These are phyloP conservation scores for Yamadazyma kitorensis DNA, from an alignment of 805 yeast species.

Conservation along the genomic window DNA sequence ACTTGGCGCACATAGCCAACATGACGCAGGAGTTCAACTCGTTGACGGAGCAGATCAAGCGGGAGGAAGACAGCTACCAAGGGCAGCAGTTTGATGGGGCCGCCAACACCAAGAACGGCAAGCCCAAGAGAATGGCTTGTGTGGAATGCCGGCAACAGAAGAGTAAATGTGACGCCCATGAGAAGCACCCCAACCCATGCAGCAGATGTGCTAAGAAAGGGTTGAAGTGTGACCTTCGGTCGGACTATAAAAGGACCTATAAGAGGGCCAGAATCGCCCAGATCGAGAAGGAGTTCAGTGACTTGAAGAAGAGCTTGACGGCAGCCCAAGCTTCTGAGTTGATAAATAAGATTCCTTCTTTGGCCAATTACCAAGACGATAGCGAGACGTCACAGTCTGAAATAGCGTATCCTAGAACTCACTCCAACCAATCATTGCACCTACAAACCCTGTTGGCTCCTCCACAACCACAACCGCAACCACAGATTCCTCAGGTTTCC, in stretches of 20 bases:
- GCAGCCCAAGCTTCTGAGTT: constrained; percentile 32
- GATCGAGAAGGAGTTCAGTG: constrained; percentile 77
- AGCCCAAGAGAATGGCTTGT: constrained; percentile 73
- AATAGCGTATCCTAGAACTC: background rate
- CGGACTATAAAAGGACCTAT: constrained; percentile 84
- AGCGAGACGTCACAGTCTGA: constrained; percentile 3
- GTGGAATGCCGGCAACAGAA: constrained; percentile 96
- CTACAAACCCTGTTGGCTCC: too few species aligned
- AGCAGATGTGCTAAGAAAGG: constrained; percentile 74
- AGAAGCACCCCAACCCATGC: constrained; percentile 74
- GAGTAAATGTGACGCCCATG: constrained; percentile 84
- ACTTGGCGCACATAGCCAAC: constrained; percentile 42
- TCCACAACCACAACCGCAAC: constrained; percentile 4
- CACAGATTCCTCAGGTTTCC: too few species aligned
- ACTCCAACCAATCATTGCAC: too few species aligned
- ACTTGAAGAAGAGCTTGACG: constrained; percentile 54
- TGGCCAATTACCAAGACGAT: constrained; percentile 10
- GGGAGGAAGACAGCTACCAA: constrained; percentile 8
- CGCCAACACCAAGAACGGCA: constrained; percentile 11
- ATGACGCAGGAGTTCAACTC: constrained; percentile 40
- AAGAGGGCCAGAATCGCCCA: constrained; percentile 83
- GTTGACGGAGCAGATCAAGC: constrained; percentile 23
- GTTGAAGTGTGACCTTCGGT: constrained; percentile 66
- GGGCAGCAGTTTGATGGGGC: constrained; percentile 1
- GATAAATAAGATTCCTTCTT: constrained; percentile 23